Conservation (phyloP, 345 rosid genomes). For the Anacardium occidentale region DNA sequence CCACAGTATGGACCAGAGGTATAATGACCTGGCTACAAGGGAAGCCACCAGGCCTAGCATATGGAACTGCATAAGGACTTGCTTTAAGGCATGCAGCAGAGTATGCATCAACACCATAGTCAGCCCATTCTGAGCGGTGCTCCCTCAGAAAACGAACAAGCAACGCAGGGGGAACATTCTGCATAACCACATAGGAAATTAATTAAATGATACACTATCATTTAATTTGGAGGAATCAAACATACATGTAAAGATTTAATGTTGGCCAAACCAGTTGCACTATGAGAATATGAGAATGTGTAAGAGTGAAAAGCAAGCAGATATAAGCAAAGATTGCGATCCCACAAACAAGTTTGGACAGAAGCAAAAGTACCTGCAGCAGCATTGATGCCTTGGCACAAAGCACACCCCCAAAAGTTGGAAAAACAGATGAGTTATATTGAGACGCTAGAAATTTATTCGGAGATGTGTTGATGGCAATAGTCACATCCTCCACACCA, state of each 20-base stretch:
- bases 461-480: conserved; percentile 73
- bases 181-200: conserved; percentile 19
- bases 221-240: neutral
- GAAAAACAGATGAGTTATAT: conserved; percentile 56
- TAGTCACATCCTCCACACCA: conserved; percentile 81
- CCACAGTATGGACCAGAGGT: conserved; percentile 89
- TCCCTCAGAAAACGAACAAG: conserved; percentile 91
- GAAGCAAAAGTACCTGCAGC: conserved; percentile 62
- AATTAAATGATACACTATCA: neutral
- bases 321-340: neutral
- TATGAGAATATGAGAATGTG: neutral
- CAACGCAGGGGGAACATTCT: conserved; percentile 92
- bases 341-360: neutral
- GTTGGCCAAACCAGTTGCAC: neutral
- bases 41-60: conserved; percentile 81
- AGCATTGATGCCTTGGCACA: conserved; percentile 97
- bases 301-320: neutral
- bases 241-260: neutral
- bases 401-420: conserved; percentile 84
- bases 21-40: conserved; percentile 88
- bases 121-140: conserved; percentile 99
- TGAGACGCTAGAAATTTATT: conserved; percentile 72
- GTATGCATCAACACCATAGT: conserved; percentile 83
- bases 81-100: conserved; percentile 82
- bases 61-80: conserved; percentile 84